phyloP scores from a whole-genome alignment of 441 rosid species.

The Erodium texanum region DNA sequence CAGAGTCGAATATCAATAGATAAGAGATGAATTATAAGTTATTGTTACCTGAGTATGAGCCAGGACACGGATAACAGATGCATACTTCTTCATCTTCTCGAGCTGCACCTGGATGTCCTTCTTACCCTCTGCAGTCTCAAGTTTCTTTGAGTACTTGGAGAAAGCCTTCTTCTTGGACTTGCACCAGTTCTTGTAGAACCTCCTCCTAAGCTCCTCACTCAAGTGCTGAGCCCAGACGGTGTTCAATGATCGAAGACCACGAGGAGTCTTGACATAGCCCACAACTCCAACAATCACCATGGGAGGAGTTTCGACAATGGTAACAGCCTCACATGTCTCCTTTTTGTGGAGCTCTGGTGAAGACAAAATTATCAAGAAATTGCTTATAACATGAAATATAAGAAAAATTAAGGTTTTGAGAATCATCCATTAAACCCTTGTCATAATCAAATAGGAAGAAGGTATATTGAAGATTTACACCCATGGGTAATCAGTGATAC shows the following conservation, averaged over 20 bases:
- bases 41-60: slow-evolving; percentile 70
- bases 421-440: no score
- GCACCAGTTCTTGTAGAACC: slow-evolving; percentile 88
- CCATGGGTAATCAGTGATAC: no score
- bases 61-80: slow-evolving; percentile 63
- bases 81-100: slow-evolving; percentile 79
- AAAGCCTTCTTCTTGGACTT: slow-evolving; percentile 92
- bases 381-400: background rate
- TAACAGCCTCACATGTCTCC: slow-evolving; percentile 88
- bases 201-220: slow-evolving; percentile 73
- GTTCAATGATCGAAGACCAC: slow-evolving; percentile 67
- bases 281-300: slow-evolving; percentile 86
- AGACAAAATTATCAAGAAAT: background rate
- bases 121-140: slow-evolving; percentile 62
- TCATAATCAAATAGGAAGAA: no score
- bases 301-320: slow-evolving; percentile 74
- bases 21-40: no score
- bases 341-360: slow-evolving; percentile 79
- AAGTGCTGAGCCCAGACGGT: slow-evolving; percentile 95
- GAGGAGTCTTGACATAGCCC: slow-evolving; percentile 71
- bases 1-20: no score
- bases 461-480: no score
- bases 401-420: no score
- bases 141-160: slow-evolving; percentile 53
- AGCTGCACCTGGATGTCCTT: slow-evolving; percentile 57